Evolutionary conservation across 805 yeast species (phyloP).

Genomic region (Dipodascopsis uninucleata): DNA sequence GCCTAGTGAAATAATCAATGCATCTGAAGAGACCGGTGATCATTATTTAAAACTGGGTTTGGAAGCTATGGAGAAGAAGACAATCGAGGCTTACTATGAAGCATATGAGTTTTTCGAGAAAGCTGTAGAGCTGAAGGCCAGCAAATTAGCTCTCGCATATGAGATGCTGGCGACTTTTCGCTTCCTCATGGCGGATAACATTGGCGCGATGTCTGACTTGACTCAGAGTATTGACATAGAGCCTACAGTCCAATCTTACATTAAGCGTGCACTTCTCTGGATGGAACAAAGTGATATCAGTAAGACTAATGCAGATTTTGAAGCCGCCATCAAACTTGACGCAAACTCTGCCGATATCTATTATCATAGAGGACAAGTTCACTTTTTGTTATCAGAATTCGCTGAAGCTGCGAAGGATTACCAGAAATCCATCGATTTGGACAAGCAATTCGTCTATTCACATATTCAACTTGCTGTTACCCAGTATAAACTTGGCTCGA

Average conservation of each 20-base stretch:
- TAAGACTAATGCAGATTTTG: constrained; percentile 64
- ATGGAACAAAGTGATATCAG: constrained; percentile 71
- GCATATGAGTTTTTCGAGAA: constrained; percentile 50
- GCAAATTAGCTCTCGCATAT: constrained; percentile 61
- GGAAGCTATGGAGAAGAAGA: constrained; percentile 39
- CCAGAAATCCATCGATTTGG: constrained; percentile 67
- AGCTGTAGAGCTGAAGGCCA: constrained; percentile 31
- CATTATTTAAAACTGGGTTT: constrained; percentile 36
- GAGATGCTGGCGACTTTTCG: constrained; percentile 81
- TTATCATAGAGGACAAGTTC: constrained; percentile 93
- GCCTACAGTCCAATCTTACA: constrained; percentile 74
- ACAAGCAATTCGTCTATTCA: constrained; percentile 74
- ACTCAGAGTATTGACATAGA: constrained; percentile 58
- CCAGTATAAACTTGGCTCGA: constrained; percentile 53
- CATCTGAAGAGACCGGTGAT: constrained; percentile 59
- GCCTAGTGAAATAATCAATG: constrained; percentile 46
- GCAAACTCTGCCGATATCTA: constrained; percentile 74
- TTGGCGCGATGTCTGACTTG: constrained; percentile 60
- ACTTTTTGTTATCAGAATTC: constrained; percentile 74
- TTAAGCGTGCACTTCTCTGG: constrained; percentile 73
- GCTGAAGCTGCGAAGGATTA: constrained; percentile 70
- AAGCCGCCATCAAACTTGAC: constrained; percentile 63
- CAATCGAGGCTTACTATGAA: constrained; percentile 56
- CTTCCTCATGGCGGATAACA: constrained; percentile 73
- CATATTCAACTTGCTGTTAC: constrained; percentile 92